Percentiles rank a stretch among this genome's conserved stretches.
phyloP scores from a whole-genome alignment of 2,329 filamentous ascomycete genomes.

The Bisporella sp. region DNA sequence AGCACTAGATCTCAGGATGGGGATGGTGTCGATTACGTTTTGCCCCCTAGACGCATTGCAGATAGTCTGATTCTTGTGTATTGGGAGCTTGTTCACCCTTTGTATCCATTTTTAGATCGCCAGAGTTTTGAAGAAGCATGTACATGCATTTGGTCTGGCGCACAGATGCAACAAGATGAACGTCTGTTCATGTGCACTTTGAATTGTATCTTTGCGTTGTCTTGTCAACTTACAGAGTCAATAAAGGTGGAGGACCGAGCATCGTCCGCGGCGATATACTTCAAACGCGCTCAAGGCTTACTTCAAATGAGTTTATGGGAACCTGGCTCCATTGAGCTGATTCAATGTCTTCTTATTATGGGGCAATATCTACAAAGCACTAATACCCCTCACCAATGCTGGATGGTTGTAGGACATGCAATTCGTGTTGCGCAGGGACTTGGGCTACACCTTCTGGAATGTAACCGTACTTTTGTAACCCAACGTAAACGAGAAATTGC shows the following conservation, averaged over 20 bases:
- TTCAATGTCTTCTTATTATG: not conserved
- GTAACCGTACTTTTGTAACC: not conserved
- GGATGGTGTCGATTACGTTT: not conserved
- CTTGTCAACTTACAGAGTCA: not conserved
- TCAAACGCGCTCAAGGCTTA: not conserved
- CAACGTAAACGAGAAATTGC: not conserved
- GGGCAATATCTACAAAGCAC: not conserved
- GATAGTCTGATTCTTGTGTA: not conserved
- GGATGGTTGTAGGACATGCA: not conserved
- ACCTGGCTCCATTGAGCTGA: not conserved
- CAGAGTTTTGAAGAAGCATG: not conserved
- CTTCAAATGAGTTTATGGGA: not conserved
- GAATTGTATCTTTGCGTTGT: not conserved
- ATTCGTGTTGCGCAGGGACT: not conserved
- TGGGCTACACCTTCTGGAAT: not conserved
- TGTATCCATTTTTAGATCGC: not conserved
- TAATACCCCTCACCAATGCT: not conserved
- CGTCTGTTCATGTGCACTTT: not conserved
- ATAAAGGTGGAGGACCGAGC: not conserved
- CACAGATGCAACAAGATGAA: not conserved
- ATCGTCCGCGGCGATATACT: not conserved
- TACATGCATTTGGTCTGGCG: not conserved
- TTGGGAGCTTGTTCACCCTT: not conserved
- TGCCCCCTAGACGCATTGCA: not conserved
- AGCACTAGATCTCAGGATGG: not conserved